Conservation (phyloP, 345 rosid genomes). For the Gossypium sturtianum region DNA sequence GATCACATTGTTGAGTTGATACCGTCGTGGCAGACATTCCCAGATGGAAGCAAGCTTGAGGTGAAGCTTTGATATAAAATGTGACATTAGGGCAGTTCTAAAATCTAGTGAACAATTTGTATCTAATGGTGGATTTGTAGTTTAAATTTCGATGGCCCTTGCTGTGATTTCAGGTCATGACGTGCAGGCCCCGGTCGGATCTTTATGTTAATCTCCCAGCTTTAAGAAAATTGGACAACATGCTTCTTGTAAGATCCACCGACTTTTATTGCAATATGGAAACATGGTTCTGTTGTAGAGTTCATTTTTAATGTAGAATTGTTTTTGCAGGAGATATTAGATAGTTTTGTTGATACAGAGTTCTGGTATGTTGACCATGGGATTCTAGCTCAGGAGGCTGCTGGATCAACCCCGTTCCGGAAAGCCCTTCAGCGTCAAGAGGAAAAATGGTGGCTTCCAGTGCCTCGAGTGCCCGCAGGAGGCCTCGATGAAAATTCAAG, state of each 20-base stretch:
- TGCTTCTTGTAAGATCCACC: conserved; percentile 75
- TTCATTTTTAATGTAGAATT: conserved; percentile 10
- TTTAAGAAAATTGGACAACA: conserved; percentile 81
- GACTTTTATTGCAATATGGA: neutral
- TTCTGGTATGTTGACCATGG: conserved; percentile 98
- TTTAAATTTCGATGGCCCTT: neutral
- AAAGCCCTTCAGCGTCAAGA: conserved; percentile 84
- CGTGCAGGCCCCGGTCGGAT: conserved; percentile 88
- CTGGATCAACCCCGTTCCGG: conserved; percentile 68
- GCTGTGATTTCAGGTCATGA: conserved; percentile 68
- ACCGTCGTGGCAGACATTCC: conserved; percentile 94
- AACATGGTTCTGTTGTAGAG: conserved; percentile 2
- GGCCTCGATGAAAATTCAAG: conserved; percentile 74
- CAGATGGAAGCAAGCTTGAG: conserved; percentile 97
- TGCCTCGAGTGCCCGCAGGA: conserved; percentile 76
- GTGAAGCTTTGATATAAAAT: conserved; percentile 28
- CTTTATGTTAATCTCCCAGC: conserved; percentile 91
- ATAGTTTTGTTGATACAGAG: conserved; percentile 68
- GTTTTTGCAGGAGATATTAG: conserved; percentile 70
- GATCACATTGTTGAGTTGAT: conserved; percentile 93
- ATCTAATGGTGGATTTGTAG: neutral
- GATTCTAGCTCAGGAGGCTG: conserved; percentile 64
- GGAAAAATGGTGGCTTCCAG: conserved; percentile 99
- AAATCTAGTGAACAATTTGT: neutral
- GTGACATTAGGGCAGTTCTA: neutral